Evolutionary conservation across 495 filamentous ascomycete species (phyloP).

Genomic region (Aspergillus kassunensis): DNA sequence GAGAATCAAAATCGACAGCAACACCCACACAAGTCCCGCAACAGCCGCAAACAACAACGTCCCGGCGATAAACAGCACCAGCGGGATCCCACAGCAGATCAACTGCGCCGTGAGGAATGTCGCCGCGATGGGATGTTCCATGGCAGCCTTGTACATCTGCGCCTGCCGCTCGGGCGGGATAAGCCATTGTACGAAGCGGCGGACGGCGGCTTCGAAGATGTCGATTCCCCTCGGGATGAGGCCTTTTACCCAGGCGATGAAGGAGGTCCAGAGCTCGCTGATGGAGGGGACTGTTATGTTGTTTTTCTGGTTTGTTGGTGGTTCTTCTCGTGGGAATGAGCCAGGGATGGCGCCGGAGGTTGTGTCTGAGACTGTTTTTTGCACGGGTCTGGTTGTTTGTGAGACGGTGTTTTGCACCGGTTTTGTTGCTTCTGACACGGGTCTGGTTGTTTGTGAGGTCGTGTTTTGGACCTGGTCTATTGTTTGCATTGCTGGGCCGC

Average conservation of each 20-base stretch:
- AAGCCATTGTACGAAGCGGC: conserved; percentile 21
- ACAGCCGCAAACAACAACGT: conserved; percentile 33
- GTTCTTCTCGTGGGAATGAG: neutral
- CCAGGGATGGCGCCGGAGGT: neutral
- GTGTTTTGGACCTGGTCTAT: neutral
- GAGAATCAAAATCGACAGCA: conserved; percentile 33
- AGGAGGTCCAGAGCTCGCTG: neutral
- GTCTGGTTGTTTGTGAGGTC: neutral
- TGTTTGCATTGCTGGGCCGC: neutral
- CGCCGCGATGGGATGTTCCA: conserved; percentile 30
- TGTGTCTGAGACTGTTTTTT: neutral
- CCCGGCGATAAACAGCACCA: conserved; percentile 33
- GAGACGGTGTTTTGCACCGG: neutral
- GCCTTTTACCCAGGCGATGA: neutral
- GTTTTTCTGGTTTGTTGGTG: neutral
- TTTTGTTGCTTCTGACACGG: neutral
- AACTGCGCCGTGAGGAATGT: conserved; percentile 33
- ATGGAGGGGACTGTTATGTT: neutral
- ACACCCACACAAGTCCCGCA: conserved; percentile 28
- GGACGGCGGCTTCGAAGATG: conserved; percentile 25
- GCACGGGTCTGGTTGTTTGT: neutral
- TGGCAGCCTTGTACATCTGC: conserved; percentile 25
- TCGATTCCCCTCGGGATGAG: conserved; percentile 24
- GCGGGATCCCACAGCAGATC: conserved; percentile 35
- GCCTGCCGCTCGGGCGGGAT: conserved; percentile 29